A percentile compares a stretch with the other conserved stretches of the same genome.
These are phyloP conservation scores for Venturia oleaginea DNA, from an alignment of 2,329 filamentous ascomycete genomes.

Conservation along the genomic window DNA sequence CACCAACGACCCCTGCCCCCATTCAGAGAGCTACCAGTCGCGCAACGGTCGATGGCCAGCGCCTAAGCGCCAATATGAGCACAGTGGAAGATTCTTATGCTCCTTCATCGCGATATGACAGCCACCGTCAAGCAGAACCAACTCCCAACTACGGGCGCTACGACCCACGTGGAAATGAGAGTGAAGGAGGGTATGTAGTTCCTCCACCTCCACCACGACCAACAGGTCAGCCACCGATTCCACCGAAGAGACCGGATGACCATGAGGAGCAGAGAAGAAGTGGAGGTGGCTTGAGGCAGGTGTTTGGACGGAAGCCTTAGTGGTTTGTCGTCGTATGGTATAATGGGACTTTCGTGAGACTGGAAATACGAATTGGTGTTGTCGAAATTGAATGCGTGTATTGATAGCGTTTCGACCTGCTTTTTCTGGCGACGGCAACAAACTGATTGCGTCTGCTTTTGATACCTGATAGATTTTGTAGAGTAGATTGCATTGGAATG, in stretches of 20 bases:
- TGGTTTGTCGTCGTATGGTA: neutral
- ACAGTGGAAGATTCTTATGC: neutral
- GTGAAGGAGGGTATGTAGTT: neutral
- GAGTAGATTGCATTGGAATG: too few relatives aligned
- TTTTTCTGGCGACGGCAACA: neutral
- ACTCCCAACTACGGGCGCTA: neutral
- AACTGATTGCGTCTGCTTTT: neutral
- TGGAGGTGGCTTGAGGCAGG: neutral
- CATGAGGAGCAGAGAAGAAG: neutral
- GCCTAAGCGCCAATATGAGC: neutral
- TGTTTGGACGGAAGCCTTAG: constrained; percentile 1
- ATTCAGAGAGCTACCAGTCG: neutral
- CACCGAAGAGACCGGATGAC: constrained; percentile 6
- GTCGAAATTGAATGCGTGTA: neutral
- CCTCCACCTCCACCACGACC: neutral
- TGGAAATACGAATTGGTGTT: too few relatives aligned
- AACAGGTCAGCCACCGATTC: neutral
- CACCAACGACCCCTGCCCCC: neutral
- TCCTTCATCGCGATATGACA: neutral
- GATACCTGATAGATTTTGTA: too few relatives aligned
- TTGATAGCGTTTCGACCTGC: neutral
- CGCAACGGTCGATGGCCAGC: neutral
- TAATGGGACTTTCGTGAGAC: neutral
- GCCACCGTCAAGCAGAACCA: neutral
- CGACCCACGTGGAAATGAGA: neutral